Percentiles rank a stretch among this genome's conserved stretches.
Evolutionary conservation across 75 land plant genomes (phyloP).

Genomic region (Ceratopteris richardii): DNA sequence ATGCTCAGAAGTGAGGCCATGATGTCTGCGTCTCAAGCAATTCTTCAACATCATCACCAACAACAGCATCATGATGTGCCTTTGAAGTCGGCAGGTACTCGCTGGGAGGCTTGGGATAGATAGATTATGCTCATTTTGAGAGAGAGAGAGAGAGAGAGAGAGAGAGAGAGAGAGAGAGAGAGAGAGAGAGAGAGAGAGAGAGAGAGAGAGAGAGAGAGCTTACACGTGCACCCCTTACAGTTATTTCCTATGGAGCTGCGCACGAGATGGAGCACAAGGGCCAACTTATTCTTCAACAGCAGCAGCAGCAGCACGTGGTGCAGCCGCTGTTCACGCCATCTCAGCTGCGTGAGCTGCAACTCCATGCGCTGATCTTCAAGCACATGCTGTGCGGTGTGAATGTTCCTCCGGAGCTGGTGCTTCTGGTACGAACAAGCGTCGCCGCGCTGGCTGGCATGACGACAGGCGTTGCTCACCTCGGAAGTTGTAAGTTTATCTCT

Average conservation of each 20-base stretch:
- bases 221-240: background rate
- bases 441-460: slow-evolving; percentile 18
- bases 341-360: slow-evolving; percentile 75
- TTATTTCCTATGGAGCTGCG: background rate
- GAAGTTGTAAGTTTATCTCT: slow-evolving; percentile 6
- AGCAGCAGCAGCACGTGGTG: background rate
- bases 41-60: slow-evolving; percentile 18
- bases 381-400: slow-evolving; percentile 53
- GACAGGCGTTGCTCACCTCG: slow-evolving; percentile 17
- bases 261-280: slow-evolving; percentile 11
- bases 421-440: slow-evolving; percentile 35
- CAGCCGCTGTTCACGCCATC: slow-evolving; percentile 30
- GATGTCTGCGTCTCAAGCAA: slow-evolving; percentile 14
- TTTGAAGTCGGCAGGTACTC: background rate
- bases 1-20: slow-evolving; percentile 16
- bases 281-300: background rate
- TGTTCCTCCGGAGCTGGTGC: slow-evolving; percentile 37
- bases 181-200: slow-evolving; percentile 2
- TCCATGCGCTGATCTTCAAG: slow-evolving; percentile 76
- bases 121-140: too few species aligned
- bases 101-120: too few species aligned
- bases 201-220: slow-evolving; percentile 11
- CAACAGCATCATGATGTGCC: slow-evolving; percentile 9
- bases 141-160: too few species aligned
- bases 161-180: slow-evolving; percentile 11